Base-by-base conservation (phyloP, 2,329 filamentous ascomycete genomes). In the Aspergillus sp. region DNA sequence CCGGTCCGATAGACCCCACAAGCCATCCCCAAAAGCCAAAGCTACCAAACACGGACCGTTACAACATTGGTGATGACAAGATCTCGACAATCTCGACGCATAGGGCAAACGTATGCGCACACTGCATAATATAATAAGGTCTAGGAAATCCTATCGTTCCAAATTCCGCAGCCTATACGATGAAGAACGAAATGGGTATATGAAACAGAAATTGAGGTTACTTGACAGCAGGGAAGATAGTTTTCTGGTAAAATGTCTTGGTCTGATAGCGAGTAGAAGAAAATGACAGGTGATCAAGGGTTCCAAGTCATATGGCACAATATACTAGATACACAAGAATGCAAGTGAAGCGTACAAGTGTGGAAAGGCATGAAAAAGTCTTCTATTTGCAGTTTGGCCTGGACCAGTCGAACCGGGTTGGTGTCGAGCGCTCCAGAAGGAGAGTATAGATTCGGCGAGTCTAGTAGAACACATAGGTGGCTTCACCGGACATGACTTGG, bases 401-500 rank as follows among this genome's bases (percentile, higher is more conserved):
- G 43, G 47, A 28, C 23, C n/a, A 47, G n/a, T 48, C 15, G 43
- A 53, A 22, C 34, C 9, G 15, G 48, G n/a, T 15, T 22, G 45
- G 15, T 17, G 47, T 43, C 19, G 31, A 38, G 52, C 38, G 46
- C 62, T 54, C 54, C 64, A 28, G 52, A 52, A 55, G 53, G 56
- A 59, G 56, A 59, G 52, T 17, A 22, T 30, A 25, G 52, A 50
- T 38, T 59, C 52, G 31, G 54, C 64, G 63, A 67, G 22, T 70
- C 64, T 68, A 71, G 65, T 76, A 79, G 67, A 81, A 78, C 66
- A 83, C 79, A 71, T 81, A 83, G 63, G 77, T 81, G 57, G 82
- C 83, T 31, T 78, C 79, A 63, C 83, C 83, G 30, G 80, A 81
- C 62, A 77, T 72, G 60, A 84, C 74, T 62, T 81, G 74, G 59